Base-by-base conservation (phyloP, 352 stramenopile species). In the Pythium apleroticum region DNA sequence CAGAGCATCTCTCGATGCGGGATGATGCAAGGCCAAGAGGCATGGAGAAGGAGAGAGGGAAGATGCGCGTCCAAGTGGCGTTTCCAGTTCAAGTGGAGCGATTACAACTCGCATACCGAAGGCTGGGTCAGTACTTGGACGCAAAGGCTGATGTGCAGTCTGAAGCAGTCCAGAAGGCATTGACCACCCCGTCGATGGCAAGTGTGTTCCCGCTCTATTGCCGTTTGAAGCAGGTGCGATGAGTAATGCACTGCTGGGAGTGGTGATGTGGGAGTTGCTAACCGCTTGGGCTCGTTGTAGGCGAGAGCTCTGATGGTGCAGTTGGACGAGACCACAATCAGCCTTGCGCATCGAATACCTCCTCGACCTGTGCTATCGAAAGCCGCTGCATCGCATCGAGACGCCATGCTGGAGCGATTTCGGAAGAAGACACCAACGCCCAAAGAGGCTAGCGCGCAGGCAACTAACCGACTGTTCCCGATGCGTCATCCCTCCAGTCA, bases 191-290 rank as follows among this genome's bases (percentile, higher is more conserved):
- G 0, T 75, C 78, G 10, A 53, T 88, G 9, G 68, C 78, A n/a
- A 58, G 69, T 3, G 54, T 81, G 17, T 78, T 86, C 60, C 80
- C 79, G 15, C 49, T 86, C 10, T 87, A 81, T 41, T 70, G 72
- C 48, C 71, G 82, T 4, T 28, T 87, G 4, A 77, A 86, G 43
- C 71, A 84, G 71, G 81, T 89, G 72, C 2, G 43, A 35, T 28
- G 4, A 9, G 10, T 9, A 33, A 33, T 10, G 30, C 10, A 33
- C 5, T 33, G 30, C 5, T 33, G 30, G 5, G 6, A 24, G 12
- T 19, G 43, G 8, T 28, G 22, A 45, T 49, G 7, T 65, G 43
- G 19, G 0, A 58, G 10, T 15, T 61, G 35, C 12, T 35, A 20
- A 28, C 12, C 37, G 17, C 15, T 41, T 17, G 33, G 33, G 33